Percentiles rank a stretch among this genome's conserved stretches.
phyloP scores from a whole-genome alignment of 2,329 filamentous ascomycete species.

The Ophiostoma fasciatum region DNA sequence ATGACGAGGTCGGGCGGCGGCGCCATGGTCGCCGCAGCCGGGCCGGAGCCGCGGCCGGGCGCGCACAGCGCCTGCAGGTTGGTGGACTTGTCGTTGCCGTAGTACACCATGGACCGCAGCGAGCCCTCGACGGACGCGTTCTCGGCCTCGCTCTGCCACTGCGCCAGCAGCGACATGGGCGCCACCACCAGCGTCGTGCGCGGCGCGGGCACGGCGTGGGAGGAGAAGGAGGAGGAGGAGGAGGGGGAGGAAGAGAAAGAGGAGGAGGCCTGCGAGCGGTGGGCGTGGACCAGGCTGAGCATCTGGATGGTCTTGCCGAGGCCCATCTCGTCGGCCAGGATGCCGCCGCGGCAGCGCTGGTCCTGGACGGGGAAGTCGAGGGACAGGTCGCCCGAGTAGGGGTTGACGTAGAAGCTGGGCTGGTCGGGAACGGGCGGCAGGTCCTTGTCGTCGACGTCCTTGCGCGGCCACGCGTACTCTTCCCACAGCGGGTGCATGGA shows the following conservation, averaged over 20 bases:
- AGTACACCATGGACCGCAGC: slow-evolving; percentile 77
- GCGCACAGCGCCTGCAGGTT: slow-evolving; percentile 72
- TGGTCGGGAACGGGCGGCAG: slow-evolving; percentile 51
- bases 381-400: slow-evolving; percentile 88
- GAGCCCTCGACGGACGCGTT: slow-evolving; percentile 78
- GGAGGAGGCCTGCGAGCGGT: slow-evolving; percentile 44
- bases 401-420: slow-evolving; percentile 81
- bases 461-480: slow-evolving; percentile 77
- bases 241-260: slow-evolving; percentile 40
- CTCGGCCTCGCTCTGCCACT: slow-evolving; percentile 92
- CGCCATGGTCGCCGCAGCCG: slow-evolving; percentile 45
- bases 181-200: slow-evolving; percentile 91
- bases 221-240: slow-evolving; percentile 35
- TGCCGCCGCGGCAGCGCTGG: slow-evolving; percentile 84
- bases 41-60: slow-evolving; percentile 55
- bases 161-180: slow-evolving; percentile 88
- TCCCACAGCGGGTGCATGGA: slow-evolving; percentile 98
- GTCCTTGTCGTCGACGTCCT: slow-evolving; percentile 73
- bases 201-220: slow-evolving; percentile 52
- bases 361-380: slow-evolving; percentile 86
- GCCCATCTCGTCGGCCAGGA: slow-evolving; percentile 95
- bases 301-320: slow-evolving; percentile 98
- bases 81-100: slow-evolving; percentile 68
- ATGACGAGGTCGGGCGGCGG: slow-evolving; percentile 82
- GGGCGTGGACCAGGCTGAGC: slow-evolving; percentile 81